Conservation (phyloP, 139 green algal genomes). For the Chlamydomonas schloesseri region DNA sequence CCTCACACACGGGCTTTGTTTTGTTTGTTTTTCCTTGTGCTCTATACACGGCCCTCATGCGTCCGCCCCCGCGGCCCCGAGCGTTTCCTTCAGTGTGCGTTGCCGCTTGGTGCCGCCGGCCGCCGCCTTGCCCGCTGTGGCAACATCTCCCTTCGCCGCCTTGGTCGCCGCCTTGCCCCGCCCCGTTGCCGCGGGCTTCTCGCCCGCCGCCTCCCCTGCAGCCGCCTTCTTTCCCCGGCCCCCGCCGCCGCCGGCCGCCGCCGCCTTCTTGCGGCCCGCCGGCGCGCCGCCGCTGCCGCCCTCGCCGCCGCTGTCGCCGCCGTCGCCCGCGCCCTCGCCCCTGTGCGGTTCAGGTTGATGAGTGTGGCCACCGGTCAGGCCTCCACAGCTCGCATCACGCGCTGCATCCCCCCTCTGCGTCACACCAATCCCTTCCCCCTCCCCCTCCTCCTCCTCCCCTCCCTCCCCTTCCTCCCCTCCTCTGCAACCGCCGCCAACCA, state of each 20-base stretch:
- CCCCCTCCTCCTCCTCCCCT: not conserved
- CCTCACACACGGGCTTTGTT: too few relatives aligned
- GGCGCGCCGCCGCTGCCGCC: not conserved
- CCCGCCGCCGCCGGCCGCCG: not conserved
- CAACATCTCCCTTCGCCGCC: too few relatives aligned
- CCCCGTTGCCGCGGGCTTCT: not conserved
- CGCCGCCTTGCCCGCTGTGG: too few relatives aligned
- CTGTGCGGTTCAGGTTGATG: too few relatives aligned
- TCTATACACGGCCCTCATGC: too few relatives aligned
- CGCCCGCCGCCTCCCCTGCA: too few relatives aligned
- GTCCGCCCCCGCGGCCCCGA: not conserved
- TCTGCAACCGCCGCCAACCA: not conserved
- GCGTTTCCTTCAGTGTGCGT: conserved; percentile 15
- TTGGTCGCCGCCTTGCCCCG: too few relatives aligned
- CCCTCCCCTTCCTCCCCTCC: not conserved
- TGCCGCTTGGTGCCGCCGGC: conserved; percentile 3
- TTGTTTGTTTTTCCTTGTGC: too few relatives aligned
- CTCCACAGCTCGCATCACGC: not conserved
- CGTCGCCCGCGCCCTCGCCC: not conserved
- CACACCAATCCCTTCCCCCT: not conserved
- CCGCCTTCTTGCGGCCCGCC: not conserved
- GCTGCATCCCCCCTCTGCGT: not conserved
- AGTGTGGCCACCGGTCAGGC: too few relatives aligned
- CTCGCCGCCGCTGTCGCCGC: not conserved
- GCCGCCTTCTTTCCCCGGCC: too few relatives aligned